phyloP scores from a whole-genome alignment of 2,329 filamentous ascomycete genomes.

The Aureobasidium vineae region DNA sequence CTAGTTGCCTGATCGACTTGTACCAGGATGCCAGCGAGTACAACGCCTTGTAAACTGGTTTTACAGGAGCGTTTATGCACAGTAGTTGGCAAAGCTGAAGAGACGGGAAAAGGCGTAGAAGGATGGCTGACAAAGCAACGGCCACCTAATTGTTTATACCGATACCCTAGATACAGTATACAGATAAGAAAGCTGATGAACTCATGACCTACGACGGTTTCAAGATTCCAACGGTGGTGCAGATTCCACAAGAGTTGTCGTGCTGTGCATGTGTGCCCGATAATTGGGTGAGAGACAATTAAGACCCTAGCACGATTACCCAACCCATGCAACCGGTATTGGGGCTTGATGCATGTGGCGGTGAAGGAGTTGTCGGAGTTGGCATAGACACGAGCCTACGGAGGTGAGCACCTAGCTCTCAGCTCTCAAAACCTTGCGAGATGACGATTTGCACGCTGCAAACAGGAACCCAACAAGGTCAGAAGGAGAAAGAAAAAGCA shows the following conservation, averaged over 20 bases:
- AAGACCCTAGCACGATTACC: neutral
- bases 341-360: neutral
- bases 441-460: constrained; percentile 14
- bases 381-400: neutral
- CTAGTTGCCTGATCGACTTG: constrained; percentile 88
- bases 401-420: neutral
- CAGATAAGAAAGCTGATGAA: constrained; percentile 1
- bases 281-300: neutral
- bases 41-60: constrained; percentile 18
- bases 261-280: constrained; percentile 15
- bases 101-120: neutral
- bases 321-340: constrained; percentile 8
- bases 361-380: neutral
- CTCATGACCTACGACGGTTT: constrained; percentile 14
- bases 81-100: neutral
- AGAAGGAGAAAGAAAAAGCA: neutral
- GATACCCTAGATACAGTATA: constrained; percentile 9
- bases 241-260: neutral
- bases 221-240: constrained; percentile 19
- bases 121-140: neutral
- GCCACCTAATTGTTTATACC: constrained; percentile 19
- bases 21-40: constrained; percentile 79
- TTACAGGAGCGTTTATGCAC: neutral
- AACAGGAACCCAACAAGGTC: neutral
- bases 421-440: neutral